Base-by-base conservation (phyloP, 768 basidiomycete species). In the Podaxis sp. region DNA sequence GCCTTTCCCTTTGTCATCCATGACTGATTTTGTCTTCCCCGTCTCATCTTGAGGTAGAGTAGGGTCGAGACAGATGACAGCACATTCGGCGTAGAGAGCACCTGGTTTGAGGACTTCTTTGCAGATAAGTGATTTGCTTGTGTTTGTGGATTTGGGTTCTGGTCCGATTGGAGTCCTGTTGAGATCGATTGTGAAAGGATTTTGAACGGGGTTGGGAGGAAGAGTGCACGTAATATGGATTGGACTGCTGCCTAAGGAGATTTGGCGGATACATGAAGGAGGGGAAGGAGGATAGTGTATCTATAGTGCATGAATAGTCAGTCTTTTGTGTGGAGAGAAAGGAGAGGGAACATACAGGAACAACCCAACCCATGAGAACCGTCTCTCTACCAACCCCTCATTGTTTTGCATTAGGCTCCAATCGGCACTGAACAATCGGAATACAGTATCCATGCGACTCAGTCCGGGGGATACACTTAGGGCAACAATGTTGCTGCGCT, bases 171-270 rank as follows among this genome's bases (percentile, higher is more conserved):
- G 67, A 57, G 28, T 32, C 2, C 9, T 1, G 28, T 32, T 9
- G 46, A 18, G 14, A 62, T 64, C 1, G 69, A 63, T 38, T 72
- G 72, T 3, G 76, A 67, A 25, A 79, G 68, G 42, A 79, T 74
- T 71, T 90, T 91, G 75, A 90, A 86, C 2, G 90, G 89, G 2
- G 88, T 90, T 0, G 91, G 91, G 14, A 93, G 80, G 70, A 91
- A 94, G 13, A 96, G 81, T 0, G 82, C 87, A 62, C 93, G 93
- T 2, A 95, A 72, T n/a, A 94, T 76, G 2, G 86, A 81, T 69
- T 96, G 91, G n/a, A 90, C 75, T 0, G 88, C 75, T 6, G 83
- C 74, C 2, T 63, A 68, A 1, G 91, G 81, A 0, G 87, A 84
- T 66, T 95, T 95, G 4, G 87, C 83, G 65, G 90, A 70, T 46